Evolutionary conservation across 805 yeast species (phyloP).

Genomic region (Wickerhamiella qilinensis): DNA sequence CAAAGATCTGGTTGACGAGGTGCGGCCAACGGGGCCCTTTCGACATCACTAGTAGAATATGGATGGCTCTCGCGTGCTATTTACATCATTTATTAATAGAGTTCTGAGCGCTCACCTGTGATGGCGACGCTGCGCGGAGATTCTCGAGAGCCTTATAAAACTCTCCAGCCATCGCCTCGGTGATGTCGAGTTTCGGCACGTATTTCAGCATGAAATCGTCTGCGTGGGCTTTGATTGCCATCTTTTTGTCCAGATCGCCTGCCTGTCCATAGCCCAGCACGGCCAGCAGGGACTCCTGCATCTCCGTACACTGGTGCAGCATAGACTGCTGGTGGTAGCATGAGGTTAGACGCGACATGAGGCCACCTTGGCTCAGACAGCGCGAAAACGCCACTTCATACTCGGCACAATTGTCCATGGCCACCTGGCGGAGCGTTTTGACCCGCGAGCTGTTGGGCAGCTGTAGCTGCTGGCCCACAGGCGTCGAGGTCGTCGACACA

Average conservation of each 20-base stretch:
- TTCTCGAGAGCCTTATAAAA: conserved; percentile 10
- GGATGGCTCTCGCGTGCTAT: too few relatives aligned
- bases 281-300: conserved; percentile 17
- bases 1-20: neutral
- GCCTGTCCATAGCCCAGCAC: conserved; percentile 15
- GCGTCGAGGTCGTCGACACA: too few relatives aligned
- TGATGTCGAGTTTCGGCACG: conserved; percentile 13
- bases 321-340: conserved; percentile 15
- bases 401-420: conserved; percentile 22
- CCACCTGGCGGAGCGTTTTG: conserved; percentile 15
- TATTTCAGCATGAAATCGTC: conserved; percentile 18
- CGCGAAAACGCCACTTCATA: conserved; percentile 16
- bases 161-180: conserved; percentile 10
- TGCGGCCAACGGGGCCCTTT: neutral
- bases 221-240: conserved; percentile 14
- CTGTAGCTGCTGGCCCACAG: too few relatives aligned
- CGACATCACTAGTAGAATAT: neutral
- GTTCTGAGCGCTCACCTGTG: too few relatives aligned
- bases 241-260: conserved; percentile 6
- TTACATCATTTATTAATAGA: too few relatives aligned
- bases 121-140: too few relatives aligned
- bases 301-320: conserved; percentile 16
- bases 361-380: conserved; percentile 16
- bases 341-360: conserved; percentile 12
- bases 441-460: neutral